phyloP scores from a whole-genome alignment of 352 stramenopile genomes.

The Pythium apleroticum region DNA sequence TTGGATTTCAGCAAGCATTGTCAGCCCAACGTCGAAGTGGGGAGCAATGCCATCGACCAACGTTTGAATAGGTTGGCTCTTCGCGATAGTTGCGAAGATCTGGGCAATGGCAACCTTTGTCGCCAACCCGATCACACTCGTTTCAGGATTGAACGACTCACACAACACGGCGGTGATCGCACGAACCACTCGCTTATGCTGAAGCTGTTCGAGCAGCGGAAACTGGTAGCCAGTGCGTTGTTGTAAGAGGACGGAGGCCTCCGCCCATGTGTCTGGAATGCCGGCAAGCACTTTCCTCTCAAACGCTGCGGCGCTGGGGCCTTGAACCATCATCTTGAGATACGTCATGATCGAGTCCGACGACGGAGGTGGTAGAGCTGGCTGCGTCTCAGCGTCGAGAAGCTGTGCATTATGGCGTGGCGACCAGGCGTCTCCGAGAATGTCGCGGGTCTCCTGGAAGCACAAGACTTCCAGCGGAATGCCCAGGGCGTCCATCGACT shows the following conservation, averaged over 20 bases:
- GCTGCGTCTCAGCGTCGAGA: constrained; percentile 3
- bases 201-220: constrained; percentile 3
- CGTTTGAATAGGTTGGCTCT: not conserved
- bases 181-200: constrained; percentile 7
- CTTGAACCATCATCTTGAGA: constrained; percentile 8
- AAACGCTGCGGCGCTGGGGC: not conserved
- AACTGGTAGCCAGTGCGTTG: constrained; percentile 2
- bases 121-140: constrained; percentile 1
- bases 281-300: not conserved
- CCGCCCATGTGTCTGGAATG: constrained; percentile 1
- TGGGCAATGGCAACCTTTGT: constrained; percentile 9
- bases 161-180: constrained; percentile 4
- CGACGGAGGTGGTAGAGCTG: not conserved
- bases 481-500: constrained; percentile 10
- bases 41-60: not conserved
- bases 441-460: constrained; percentile 4
- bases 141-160: constrained; percentile 3
- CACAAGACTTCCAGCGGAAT: constrained; percentile 4
- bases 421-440: constrained; percentile 11
- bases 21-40: not conserved
- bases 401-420: constrained; percentile 10
- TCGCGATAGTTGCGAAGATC: constrained; percentile 10
- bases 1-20: not conserved
- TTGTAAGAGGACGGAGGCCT: not conserved
- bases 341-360: constrained; percentile 4